phyloP scores from a whole-genome alignment of 805 yeast genomes.

The Yarrowia sp. region DNA sequence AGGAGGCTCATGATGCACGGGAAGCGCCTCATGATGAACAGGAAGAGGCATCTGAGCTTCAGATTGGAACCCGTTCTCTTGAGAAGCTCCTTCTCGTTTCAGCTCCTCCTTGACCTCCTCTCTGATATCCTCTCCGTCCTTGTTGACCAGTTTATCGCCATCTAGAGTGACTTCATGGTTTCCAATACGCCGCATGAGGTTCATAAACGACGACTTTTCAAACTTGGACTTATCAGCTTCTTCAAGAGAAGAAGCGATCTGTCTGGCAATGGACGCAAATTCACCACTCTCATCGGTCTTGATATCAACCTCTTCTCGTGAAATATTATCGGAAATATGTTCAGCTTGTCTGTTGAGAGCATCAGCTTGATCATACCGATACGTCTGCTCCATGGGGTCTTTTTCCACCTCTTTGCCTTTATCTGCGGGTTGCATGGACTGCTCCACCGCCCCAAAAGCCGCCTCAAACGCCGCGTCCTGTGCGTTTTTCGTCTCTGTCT shows the following conservation, averaged over 20 bases:
- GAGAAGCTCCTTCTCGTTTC: constrained; percentile 4
- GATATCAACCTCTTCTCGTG: constrained; percentile 30
- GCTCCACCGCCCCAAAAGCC: constrained; percentile 34
- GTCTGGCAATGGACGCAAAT: constrained; percentile 23
- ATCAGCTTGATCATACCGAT: neutral
- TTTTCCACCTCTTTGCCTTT: constrained; percentile 17
- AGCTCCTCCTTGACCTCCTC: constrained; percentile 9
- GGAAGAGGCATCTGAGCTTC: constrained; percentile 6
- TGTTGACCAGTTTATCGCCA: constrained; percentile 34
- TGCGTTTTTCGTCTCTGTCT: constrained; percentile 24
- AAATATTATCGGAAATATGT: neutral
- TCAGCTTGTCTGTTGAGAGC: constrained; percentile 8
- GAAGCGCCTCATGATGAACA: neutral
- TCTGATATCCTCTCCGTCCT: constrained; percentile 30
- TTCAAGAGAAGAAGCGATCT: constrained; percentile 19
- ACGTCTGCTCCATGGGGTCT: constrained; percentile 4
- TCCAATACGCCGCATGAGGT: constrained; percentile 35
- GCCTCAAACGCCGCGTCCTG: constrained; percentile 32
- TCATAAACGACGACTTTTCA: constrained; percentile 34
- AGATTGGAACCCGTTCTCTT: constrained; percentile 10
- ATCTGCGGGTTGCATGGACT: neutral
- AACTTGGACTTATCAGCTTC: constrained; percentile 30
- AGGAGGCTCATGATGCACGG: constrained; percentile 3
- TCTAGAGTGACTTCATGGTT: constrained; percentile 32
- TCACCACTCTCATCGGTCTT: constrained; percentile 30